Evolutionary conservation across 2,329 filamentous ascomycete genomes (phyloP), one percentile per base, ranked within the genome.

Genomic region (Aspergillus neotritici): DNA sequence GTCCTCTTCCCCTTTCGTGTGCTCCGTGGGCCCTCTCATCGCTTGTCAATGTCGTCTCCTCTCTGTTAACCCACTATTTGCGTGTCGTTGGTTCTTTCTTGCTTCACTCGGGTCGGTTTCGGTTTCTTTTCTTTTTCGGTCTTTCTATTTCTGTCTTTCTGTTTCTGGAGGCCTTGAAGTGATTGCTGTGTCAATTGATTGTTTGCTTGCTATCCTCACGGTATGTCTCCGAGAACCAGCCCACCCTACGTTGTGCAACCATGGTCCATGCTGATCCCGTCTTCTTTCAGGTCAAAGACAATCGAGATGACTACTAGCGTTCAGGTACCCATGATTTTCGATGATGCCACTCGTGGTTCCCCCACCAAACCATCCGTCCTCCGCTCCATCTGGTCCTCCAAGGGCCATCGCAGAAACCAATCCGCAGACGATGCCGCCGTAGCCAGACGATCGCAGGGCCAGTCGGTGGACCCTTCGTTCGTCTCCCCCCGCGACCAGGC

Each of bases 351-450:
- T 46, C 60, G 59, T 25, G 21, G 4, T 43, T 47, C 53, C 13
- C 58, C 60, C 9, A 55, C 60, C 32, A 68, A 63, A 44, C 64
- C 74, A 7, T 72, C 71, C 31, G 67, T 73, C 34, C 65, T 81
- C 48, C 75, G 73, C 56, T 74, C 76, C 14, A 71, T 80, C 43
- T 72, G 80, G 52, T 66, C 69, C 14, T 64, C 74, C 39, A 76
- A 72, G 58, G 60, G 62, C 44, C 70, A 77, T 55, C 73, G 70
- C 52, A 69, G 72, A 39, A 69, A 71, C 47, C 68, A 69, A 34
- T 73, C 61, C 5, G 60, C 60, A 5, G 61, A 65, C 39, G 61
- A 63, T 45, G 57, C 54, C 14, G 34, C 54, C 36, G 33, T 50
- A 25, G 43, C 51, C 9, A 53, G 50, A 21, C 30, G 35, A 16